Conservation (phyloP, 73 alveolate genomes). For the Breviolum minutum region DNA sequence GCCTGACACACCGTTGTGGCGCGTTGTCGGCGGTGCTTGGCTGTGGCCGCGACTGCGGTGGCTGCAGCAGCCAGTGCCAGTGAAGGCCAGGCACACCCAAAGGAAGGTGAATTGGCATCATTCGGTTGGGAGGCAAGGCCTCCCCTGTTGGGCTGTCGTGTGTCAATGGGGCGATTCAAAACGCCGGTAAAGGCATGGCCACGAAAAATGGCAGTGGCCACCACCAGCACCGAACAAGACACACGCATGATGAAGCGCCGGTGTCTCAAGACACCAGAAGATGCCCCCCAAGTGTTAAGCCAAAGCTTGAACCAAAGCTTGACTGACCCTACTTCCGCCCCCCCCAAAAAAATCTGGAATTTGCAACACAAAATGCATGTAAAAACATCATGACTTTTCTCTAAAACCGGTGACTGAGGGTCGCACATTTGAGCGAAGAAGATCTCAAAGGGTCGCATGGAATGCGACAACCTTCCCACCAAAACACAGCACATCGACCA, state of each 20-base stretch:
- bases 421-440: constrained; percentile 46
- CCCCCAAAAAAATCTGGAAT: too few species aligned
- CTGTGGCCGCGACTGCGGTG: not conserved
- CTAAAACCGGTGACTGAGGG: not conserved
- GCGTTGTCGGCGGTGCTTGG: not conserved
- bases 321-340: too few species aligned
- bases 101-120: not conserved
- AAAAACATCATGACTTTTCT: too few species aligned
- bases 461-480: constrained; percentile 19
- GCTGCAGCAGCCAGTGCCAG: not conserved
- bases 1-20: constrained; percentile 23
- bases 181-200: not conserved
- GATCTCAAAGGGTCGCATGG: not conserved
- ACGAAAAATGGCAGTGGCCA: not conserved
- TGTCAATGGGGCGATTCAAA: not conserved
- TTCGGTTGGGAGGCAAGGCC: not conserved
- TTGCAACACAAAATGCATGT: too few species aligned
- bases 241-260: too few species aligned
- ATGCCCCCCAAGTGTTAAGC: too few species aligned
- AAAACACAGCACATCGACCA: too few species aligned
- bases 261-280: too few species aligned
- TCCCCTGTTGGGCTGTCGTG: not conserved
- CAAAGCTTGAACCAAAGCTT: too few species aligned
- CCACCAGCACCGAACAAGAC: not conserved
- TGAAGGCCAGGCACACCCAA: not conserved